Conservation (phyloP, 2,329 filamentous ascomycete genomes). For the Monilinia aucupariae region DNA sequence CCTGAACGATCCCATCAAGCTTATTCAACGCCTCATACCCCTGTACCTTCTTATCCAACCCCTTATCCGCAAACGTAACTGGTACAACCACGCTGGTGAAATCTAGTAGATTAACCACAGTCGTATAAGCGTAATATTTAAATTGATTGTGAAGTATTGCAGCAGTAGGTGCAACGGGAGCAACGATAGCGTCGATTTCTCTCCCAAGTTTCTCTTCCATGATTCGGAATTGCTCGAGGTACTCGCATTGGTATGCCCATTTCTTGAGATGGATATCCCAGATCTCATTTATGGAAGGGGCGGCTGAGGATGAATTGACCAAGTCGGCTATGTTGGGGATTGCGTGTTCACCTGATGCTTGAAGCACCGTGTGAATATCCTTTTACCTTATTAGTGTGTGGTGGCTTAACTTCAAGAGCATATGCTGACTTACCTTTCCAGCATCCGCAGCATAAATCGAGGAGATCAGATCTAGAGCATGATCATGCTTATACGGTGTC, state of each 20-base stretch:
- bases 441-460: slow-evolving; percentile 32
- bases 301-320: slow-evolving; percentile 22
- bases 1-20: slow-evolving; percentile 27
- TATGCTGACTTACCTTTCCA: slow-evolving; percentile 13
- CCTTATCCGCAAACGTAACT: slow-evolving; percentile 40
- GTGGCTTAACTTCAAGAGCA: background rate
- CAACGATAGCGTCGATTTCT: slow-evolving; percentile 35
- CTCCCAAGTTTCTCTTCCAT: slow-evolving; percentile 28
- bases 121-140: slow-evolving; percentile 29
- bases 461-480: slow-evolving; percentile 28
- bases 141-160: slow-evolving; percentile 32
- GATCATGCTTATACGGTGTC: slow-evolving; percentile 35
- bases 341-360: slow-evolving; percentile 35
- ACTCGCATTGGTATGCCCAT: slow-evolving; percentile 33
- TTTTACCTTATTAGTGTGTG: background rate
- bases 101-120: slow-evolving; percentile 30
- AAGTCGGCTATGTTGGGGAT: slow-evolving; percentile 35
- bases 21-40: slow-evolving; percentile 24
- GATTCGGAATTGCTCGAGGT: slow-evolving; percentile 34
- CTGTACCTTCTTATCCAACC: slow-evolving; percentile 31
- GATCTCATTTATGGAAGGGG: slow-evolving; percentile 28
- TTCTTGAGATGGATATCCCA: slow-evolving; percentile 28
- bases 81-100: slow-evolving; percentile 40
- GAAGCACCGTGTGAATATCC: slow-evolving; percentile 24
- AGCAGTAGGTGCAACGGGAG: slow-evolving; percentile 34